These are phyloP conservation scores for Bodo saltans DNA, from an alignment of 78 protist genomes.

Conservation along the genomic window DNA sequence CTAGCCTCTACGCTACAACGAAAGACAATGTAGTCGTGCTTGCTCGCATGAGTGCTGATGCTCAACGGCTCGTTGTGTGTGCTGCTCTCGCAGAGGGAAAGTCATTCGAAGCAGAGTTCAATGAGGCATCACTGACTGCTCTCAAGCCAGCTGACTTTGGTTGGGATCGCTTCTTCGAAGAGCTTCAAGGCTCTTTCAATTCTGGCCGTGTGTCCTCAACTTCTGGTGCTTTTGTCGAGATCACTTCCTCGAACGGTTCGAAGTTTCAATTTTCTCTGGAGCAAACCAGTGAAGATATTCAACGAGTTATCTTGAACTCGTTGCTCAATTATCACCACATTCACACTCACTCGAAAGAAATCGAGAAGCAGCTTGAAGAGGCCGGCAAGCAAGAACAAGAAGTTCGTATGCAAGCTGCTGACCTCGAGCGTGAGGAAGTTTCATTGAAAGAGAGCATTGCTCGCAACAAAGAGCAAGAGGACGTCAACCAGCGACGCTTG, in stretches of 20 bases:
- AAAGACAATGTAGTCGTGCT: background rate
- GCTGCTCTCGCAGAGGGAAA: background rate
- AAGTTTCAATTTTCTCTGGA: background rate
- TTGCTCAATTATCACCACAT: background rate
- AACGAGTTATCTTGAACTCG: background rate
- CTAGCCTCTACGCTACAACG: background rate
- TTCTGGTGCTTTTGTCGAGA: background rate
- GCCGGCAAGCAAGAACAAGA: background rate
- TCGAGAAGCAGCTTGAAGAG: slow-evolving; percentile 1
- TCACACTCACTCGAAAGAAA: background rate
- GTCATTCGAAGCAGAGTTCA: background rate
- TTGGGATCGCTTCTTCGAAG: background rate
- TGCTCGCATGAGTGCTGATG: background rate
- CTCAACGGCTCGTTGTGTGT: background rate
- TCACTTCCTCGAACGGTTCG: background rate
- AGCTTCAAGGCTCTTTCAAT: background rate
- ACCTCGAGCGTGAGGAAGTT: slow-evolving; percentile 2
- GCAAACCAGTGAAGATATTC: background rate
- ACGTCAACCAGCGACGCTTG: background rate
- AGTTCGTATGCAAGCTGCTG: background rate
- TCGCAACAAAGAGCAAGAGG: background rate
- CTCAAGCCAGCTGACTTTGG: background rate
- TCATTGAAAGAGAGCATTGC: background rate
- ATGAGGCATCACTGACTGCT: background rate
- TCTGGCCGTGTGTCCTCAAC: background rate